A percentile compares a stretch with the other conserved stretches of the same genome.
Conservation (phyloP, 345 rosid genomes). For the Ceriops zippeliana region DNA sequence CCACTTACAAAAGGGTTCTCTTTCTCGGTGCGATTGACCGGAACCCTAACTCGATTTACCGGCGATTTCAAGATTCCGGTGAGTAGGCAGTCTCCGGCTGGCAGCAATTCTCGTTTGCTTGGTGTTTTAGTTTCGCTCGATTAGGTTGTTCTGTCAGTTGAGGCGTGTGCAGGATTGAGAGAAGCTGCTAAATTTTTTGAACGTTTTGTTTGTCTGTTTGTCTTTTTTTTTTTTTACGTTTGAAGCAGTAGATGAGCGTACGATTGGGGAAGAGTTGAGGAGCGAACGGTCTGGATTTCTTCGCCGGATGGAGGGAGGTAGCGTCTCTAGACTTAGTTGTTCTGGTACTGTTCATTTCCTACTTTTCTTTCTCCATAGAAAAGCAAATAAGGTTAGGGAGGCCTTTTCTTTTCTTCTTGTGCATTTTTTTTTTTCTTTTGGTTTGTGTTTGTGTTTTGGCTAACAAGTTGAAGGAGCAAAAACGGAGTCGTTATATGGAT, state of each 20-base stretch:
- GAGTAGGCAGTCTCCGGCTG: not conserved
- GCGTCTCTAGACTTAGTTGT: conserved; percentile 86
- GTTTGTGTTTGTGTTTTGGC: not conserved
- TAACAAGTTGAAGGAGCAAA: not conserved
- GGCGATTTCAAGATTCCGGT: conserved; percentile 11
- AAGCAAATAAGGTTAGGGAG: conserved; percentile 23
- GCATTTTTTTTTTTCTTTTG: not conserved
- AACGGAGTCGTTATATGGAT: not conserved
- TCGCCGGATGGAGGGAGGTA: conserved; percentile 99
- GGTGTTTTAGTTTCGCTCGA: not conserved
- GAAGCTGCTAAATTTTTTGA: conserved; percentile 9
- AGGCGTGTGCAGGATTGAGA: not conserved
- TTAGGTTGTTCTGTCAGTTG: not conserved
- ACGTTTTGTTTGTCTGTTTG: conserved; percentile 8
- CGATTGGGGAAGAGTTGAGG: conserved; percentile 57
- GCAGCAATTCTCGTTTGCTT: not conserved
- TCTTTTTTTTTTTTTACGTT: not conserved
- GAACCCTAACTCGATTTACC: conserved; percentile 73
- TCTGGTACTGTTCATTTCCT: conserved; percentile 80
- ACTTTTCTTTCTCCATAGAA: conserved; percentile 22
- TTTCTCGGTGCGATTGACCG: conserved; percentile 34
- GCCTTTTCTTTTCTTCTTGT: not conserved
- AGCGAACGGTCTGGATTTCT: conserved; percentile 53
- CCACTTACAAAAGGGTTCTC: no score
- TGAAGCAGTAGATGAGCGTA: conserved; percentile 55